Evolutionary conservation across 148 eudicot species (phyloP).

Genomic region (Camellia granthamiana): DNA sequence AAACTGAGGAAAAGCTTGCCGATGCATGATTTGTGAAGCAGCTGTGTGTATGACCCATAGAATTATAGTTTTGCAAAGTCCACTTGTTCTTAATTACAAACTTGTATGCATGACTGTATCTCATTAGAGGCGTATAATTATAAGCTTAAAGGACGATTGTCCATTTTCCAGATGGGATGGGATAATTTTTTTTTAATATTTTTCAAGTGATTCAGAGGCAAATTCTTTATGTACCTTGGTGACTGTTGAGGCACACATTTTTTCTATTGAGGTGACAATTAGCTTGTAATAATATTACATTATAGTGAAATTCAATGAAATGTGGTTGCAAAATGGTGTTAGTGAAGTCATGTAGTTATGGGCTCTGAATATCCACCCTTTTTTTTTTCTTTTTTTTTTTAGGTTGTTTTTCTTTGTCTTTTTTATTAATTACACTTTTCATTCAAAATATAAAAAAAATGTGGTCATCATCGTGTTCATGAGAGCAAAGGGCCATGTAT

Average conservation of each 20-base stretch:
- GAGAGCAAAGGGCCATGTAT: no score
- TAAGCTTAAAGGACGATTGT: not conserved
- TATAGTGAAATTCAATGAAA: not conserved
- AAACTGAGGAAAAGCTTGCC: slow-evolving; percentile 21
- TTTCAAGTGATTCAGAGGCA: not conserved
- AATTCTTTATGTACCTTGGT: not conserved
- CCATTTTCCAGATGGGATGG: not conserved
- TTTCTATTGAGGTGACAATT: not conserved
- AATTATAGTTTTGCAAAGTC: not conserved
- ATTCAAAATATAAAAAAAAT: no score
- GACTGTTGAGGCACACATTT: not conserved
- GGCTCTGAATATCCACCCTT: no score
- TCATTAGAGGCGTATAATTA: not conserved
- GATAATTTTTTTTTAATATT: not conserved
- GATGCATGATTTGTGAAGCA: slow-evolving; percentile 10
- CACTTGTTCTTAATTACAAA: not conserved
- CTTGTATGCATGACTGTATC: not conserved
- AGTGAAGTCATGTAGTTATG: not conserved
- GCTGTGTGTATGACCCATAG: not conserved
- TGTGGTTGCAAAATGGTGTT: not conserved
- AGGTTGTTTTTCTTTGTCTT: no score
- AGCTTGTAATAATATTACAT: not conserved
- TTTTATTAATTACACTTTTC: no score
- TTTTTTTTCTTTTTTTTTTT: no score
- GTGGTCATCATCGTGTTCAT: no score